Conservation (phyloP, 2,329 filamentous ascomycete genomes). For the Cryphonectria nitschkei region DNA sequence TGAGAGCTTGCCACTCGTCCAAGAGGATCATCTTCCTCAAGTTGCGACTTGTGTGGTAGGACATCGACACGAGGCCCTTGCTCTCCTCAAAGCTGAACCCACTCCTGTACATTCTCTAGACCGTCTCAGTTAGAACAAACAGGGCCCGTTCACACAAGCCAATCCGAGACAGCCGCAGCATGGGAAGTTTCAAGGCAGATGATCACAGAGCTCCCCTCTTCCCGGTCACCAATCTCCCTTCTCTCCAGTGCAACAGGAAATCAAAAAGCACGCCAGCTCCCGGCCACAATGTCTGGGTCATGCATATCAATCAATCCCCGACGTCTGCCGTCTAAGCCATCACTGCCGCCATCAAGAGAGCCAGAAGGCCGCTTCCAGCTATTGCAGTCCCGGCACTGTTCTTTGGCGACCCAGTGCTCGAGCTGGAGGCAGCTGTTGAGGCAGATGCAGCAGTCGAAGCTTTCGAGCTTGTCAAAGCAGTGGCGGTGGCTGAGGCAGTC, state of each 20-base stretch:
- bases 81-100: not conserved
- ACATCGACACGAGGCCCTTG: not conserved
- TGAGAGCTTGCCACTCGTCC: not conserved
- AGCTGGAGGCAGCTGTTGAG: not conserved
- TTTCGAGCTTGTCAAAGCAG: not conserved
- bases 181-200: not conserved
- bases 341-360: conserved; percentile 1
- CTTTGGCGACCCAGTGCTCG: conserved; percentile 1
- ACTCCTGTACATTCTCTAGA: not conserved
- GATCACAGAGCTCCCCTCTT: not conserved
- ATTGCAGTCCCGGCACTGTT: not conserved
- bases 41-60: not conserved
- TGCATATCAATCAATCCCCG: not conserved
- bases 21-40: not conserved
- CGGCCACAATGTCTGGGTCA: not conserved
- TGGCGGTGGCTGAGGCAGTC: not conserved
- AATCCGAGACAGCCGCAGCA: not conserved
- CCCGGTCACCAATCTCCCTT: not conserved
- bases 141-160: not conserved
- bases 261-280: not conserved
- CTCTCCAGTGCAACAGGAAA: not conserved
- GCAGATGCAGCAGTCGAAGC: not conserved
- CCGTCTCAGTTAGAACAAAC: not conserved
- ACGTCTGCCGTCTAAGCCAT: not conserved
- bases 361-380: conserved; percentile 7